phyloP scores from a whole-genome alignment of 768 basidiomycete genomes.

The Lyophyllum shimeji region DNA sequence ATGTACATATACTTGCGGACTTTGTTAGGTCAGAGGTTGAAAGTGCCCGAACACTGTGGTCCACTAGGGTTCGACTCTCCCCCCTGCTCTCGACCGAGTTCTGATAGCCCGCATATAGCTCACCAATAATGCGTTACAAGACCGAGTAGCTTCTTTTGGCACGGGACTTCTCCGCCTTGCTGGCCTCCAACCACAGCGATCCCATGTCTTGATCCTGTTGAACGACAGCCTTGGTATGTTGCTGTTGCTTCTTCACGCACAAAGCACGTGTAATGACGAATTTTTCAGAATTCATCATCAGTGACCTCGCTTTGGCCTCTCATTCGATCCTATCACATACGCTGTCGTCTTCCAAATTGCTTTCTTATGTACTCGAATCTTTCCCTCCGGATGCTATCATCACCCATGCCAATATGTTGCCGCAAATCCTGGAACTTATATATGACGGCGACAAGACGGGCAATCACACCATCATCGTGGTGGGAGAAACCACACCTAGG shows the following conservation, averaged over 20 bases:
- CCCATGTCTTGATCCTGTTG: constrained; percentile 72
- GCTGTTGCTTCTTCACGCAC: neutral
- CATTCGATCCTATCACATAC: constrained; percentile 71
- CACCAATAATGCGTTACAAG: constrained; percentile 68
- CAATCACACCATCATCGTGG: constrained; percentile 63
- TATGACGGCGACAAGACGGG: constrained; percentile 54
- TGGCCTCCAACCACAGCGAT: constrained; percentile 53
- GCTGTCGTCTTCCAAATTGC: constrained; percentile 55
- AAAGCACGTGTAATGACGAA: neutral
- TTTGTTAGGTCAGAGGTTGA: constrained; percentile 67
- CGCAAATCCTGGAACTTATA: constrained; percentile 68
- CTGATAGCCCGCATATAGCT: constrained; percentile 45
- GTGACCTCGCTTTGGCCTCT: constrained; percentile 76
- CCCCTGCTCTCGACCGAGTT: neutral
- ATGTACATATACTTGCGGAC: constrained; percentile 65
- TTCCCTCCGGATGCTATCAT: constrained; percentile 77
- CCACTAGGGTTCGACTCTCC: constrained; percentile 54
- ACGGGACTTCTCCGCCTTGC: constrained; percentile 64
- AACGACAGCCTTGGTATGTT: constrained; percentile 75
- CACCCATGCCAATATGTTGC: constrained; percentile 63
- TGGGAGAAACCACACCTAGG: constrained; percentile 59
- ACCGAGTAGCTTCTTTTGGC: constrained; percentile 71
- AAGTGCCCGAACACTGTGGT: constrained; percentile 74
- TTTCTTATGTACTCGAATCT: constrained; percentile 62
- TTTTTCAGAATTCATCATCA: constrained; percentile 67